These are phyloP conservation scores for Actinidia chinensis DNA, from an alignment of 179 eudicot species.

Conservation along the genomic window DNA sequence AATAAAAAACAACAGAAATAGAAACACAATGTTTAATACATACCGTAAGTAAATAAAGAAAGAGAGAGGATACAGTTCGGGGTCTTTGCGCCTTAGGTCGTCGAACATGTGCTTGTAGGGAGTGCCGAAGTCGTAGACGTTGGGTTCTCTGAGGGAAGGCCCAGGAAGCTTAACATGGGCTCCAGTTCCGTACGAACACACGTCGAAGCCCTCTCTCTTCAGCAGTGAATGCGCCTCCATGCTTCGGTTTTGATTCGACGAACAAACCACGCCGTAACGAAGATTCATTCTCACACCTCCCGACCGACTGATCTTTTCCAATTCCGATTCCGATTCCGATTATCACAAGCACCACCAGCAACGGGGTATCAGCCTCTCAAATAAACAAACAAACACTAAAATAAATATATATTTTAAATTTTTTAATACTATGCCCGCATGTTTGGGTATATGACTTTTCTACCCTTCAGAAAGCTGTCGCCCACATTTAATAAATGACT, in stretches of 20 bases:
- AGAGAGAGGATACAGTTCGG: conserved; percentile 64
- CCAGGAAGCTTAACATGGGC: conserved; percentile 95
- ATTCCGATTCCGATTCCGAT: too few relatives aligned
- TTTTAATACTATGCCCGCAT: too few relatives aligned
- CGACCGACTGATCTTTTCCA: too few relatives aligned
- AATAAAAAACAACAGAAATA: too few relatives aligned
- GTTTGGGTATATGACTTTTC: too few relatives aligned
- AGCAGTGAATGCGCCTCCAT: conserved; percentile 89
- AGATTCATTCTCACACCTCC: conserved; percentile 36
- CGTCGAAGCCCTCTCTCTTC: conserved; percentile 80
- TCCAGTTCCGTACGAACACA: conserved; percentile 84
- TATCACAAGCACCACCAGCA: too few relatives aligned
- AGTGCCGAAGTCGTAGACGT: conserved; percentile 89
- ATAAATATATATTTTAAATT: too few relatives aligned
- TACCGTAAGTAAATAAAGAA: background rate
- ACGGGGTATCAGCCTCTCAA: too few relatives aligned
- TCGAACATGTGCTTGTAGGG: conserved; percentile 95
- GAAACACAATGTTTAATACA: too few relatives aligned
- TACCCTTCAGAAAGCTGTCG: too few relatives aligned
- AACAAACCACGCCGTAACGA: conserved; percentile 91
- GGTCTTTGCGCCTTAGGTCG: conserved; percentile 88
- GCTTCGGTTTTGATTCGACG: conserved; percentile 93
- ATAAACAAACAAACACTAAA: too few relatives aligned
- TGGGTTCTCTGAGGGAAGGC: conserved; percentile 91
- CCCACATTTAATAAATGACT: too few relatives aligned